Evolutionary conservation across 306 rosid genomes (phyloP).

Genomic region (Coriaria nepalensis): DNA sequence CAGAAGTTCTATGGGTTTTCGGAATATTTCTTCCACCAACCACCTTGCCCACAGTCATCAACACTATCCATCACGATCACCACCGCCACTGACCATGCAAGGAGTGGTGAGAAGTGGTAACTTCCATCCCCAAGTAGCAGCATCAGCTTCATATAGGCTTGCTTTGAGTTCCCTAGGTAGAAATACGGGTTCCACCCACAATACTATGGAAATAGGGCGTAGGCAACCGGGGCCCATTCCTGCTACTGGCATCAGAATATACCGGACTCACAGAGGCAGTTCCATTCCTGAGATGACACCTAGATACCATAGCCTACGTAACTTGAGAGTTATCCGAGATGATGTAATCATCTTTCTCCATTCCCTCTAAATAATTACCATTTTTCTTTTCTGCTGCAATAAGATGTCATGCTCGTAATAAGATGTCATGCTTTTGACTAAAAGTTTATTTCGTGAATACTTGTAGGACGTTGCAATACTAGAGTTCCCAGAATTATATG

Average conservation of each 20-base stretch:
- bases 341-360: slow-evolving; percentile 39
- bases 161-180: slow-evolving; percentile 39
- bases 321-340: slow-evolving; percentile 44
- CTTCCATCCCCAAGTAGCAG: slow-evolving; percentile 35
- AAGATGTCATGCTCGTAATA: not conserved
- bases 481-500: slow-evolving; percentile 28
- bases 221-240: slow-evolving; percentile 41
- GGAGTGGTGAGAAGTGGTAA: slow-evolving; percentile 47
- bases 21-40: slow-evolving; percentile 41
- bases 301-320: slow-evolving; percentile 41
- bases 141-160: slow-evolving; percentile 43
- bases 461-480: slow-evolving; percentile 54
- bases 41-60: slow-evolving; percentile 48
- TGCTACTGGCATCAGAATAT: slow-evolving; percentile 35
- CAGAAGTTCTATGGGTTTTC: slow-evolving; percentile 36
- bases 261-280: slow-evolving; percentile 42
- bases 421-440: not conserved
- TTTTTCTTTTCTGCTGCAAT: not conserved
- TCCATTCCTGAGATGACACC: slow-evolving; percentile 28
- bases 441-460: slow-evolving; percentile 9
- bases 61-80: slow-evolving; percentile 19
- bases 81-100: slow-evolving; percentile 36
- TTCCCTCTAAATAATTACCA: not conserved
- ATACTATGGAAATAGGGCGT: slow-evolving; percentile 41
- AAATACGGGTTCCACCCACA: slow-evolving; percentile 28